Evolutionary conservation across 768 basidiomycete species (phyloP), one percentile per base, ranked within the genome.

Genomic region (Gloeophyllum trabeum): DNA sequence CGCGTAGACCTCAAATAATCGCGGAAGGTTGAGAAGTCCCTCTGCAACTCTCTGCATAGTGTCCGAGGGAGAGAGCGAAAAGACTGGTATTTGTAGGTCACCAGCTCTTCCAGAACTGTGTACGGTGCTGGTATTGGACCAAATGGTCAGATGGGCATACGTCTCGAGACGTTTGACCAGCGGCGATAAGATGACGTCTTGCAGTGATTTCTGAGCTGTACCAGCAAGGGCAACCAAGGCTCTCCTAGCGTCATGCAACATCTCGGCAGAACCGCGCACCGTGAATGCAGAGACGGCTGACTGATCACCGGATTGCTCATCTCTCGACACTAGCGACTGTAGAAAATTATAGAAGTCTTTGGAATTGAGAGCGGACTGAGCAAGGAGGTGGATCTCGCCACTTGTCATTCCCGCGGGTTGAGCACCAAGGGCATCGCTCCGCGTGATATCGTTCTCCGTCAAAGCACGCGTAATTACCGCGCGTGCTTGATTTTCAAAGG

Each of bases 1-100:
- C 5, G 85, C 88, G 54, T 96, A 94, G 14, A 93, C 84, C 59
- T 98, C 93, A 54, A 98, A 96, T 13, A 98, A 65, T 43, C 92
- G 65, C 2, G 94, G 90, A 2, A 99, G 75, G 62, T 94, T 96
- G 24, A 97, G 69, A 24, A 99, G 63, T n/a, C 92, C 91, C 54
- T 98, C 96, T 2, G 88, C 86, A 24, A 97, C 81, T 44, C 80
- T 78, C 46, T 92, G 86, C 46, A 96, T 81, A 3, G 75, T 79
- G 42, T 90, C 87, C 42, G 81, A 94, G 1, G 92, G 93, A 6
- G 87, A 88, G 10, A 97, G 69, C 1, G 92, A 96, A 64, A 99
- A 99, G 4, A 76, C 87, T 2, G 96, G 96, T 4, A 98, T 75
- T 24, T 74, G 70, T 21, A 88, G 65, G 26, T 79, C 77, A 54